These are phyloP conservation scores for Sporothrix pseudoabietina DNA, from an alignment of 2,329 filamentous ascomycete species.

Conservation along the genomic window DNA sequence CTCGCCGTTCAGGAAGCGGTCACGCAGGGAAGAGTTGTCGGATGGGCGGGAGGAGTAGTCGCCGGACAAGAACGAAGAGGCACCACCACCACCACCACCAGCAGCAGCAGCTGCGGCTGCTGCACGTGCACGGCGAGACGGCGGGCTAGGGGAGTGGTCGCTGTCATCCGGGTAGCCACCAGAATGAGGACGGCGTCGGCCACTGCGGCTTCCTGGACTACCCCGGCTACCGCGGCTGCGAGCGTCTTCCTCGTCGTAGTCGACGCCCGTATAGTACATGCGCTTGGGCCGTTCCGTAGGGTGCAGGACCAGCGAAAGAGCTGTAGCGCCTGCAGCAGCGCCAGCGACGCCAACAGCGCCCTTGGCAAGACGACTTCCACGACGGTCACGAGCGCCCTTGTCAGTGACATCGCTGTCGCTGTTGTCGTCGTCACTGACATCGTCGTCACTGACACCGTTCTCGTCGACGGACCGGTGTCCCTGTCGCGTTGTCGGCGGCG, in stretches of 20 bases:
- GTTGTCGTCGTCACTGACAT: background rate
- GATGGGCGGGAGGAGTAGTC: conserved; percentile 13
- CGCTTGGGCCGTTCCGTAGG: background rate
- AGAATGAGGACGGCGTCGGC: background rate
- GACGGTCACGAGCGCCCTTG: background rate
- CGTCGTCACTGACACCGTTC: background rate
- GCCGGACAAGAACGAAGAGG: conserved; percentile 13
- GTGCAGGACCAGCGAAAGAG: conserved; percentile 1
- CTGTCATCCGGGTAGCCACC: background rate
- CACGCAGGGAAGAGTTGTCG: conserved; percentile 23
- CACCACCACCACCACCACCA: background rate
- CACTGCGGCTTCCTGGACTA: background rate
- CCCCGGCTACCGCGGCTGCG: background rate
- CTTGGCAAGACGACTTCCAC: background rate
- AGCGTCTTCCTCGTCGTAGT: background rate
- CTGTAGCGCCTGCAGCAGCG: background rate
- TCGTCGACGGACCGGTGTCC: background rate
- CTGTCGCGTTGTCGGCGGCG: conserved; percentile 1
- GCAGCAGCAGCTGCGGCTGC: background rate
- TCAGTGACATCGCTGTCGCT: background rate
- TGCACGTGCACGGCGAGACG: background rate
- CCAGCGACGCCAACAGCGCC: conserved; percentile 6
- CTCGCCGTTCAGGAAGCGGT: conserved; percentile 20
- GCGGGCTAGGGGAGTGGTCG: background rate
- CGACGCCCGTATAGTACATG: conserved; percentile 7